A percentile compares a stretch with the other conserved stretches of the same genome.
These are phyloP conservation scores for Casuarina equisetifolia DNA, from an alignment of 306 rosid species.

Conservation along the genomic window DNA sequence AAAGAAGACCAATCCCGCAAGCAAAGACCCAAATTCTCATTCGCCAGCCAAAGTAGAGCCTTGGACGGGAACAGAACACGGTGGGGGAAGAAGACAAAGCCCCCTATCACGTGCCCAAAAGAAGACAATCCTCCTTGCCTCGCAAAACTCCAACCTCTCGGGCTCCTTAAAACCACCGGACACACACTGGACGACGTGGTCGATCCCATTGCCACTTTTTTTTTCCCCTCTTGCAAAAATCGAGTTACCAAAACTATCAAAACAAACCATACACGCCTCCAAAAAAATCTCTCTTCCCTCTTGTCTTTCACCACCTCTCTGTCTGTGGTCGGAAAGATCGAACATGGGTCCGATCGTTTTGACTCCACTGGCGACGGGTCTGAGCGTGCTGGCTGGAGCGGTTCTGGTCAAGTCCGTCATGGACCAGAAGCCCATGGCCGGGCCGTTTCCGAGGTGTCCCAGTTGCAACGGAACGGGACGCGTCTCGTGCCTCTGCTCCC, in stretches of 20 bases:
- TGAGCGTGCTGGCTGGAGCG: slow-evolving; percentile 84
- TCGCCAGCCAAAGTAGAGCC: background rate
- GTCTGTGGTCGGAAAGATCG: background rate
- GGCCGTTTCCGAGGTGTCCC: slow-evolving; percentile 70
- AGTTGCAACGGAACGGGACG: slow-evolving; percentile 87
- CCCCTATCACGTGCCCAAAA: background rate
- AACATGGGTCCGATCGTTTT: slow-evolving; percentile 65
- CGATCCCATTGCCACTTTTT: slow-evolving; percentile 56
- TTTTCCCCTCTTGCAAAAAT: background rate
- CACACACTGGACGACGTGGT: slow-evolving; percentile 57
- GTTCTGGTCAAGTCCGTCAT: slow-evolving; percentile 68
- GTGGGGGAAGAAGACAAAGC: slow-evolving; percentile 4
- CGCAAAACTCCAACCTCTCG: slow-evolving; percentile 36
- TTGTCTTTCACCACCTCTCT: background rate
- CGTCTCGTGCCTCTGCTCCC: slow-evolving; percentile 75
- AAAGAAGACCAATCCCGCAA: background rate
- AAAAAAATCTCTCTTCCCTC: background rate
- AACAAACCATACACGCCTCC: background rate
- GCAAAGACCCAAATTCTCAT: background rate
- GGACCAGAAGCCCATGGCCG: slow-evolving; percentile 90
- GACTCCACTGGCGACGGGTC: slow-evolving; percentile 83
- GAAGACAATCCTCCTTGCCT: slow-evolving; percentile 18
- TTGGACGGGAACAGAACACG: background rate
- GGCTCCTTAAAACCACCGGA: slow-evolving; percentile 41
- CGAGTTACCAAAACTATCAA: background rate